A percentile compares a stretch with the other conserved stretches of the same genome.
phyloP scores from a whole-genome alignment of 169 alveolate species.

The Besnoitia besnoiti region DNA sequence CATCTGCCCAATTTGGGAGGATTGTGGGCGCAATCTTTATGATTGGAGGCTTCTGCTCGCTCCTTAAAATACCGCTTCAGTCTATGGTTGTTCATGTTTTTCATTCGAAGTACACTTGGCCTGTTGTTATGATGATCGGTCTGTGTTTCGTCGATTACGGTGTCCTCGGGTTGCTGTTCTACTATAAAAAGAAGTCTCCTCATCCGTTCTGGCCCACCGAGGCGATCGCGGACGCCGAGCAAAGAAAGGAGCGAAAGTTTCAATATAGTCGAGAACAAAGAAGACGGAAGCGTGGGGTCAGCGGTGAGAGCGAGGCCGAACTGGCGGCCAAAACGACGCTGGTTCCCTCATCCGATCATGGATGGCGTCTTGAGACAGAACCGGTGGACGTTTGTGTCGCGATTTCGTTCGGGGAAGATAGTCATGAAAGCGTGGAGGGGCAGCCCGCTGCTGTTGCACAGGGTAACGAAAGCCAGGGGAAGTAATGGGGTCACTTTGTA shows the following conservation, averaged over 20 bases:
- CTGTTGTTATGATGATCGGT: slow-evolving; percentile 61
- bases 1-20: slow-evolving; percentile 64
- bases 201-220: slow-evolving; percentile 68
- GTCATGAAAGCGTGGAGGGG: too few relatives aligned
- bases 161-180: slow-evolving; percentile 45
- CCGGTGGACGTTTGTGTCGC: background rate
- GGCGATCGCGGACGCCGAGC: background rate
- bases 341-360: background rate
- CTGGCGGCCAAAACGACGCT: background rate
- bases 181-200: slow-evolving; percentile 46
- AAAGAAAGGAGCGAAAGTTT: background rate
- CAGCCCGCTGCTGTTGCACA: too few relatives aligned
- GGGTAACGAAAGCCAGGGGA: too few relatives aligned
- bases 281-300: background rate
- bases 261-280: background rate
- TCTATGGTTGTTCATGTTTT: slow-evolving; percentile 64
- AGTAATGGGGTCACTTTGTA: too few relatives aligned
- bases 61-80: slow-evolving; percentile 65
- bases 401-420: too few relatives aligned
- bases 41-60: slow-evolving; percentile 61
- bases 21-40: slow-evolving; percentile 64
- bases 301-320: background rate
- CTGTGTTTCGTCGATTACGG: slow-evolving; percentile 55
- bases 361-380: background rate
- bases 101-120: slow-evolving; percentile 62